Base-by-base conservation (phyloP, 75 land plant species). In the Isoetes taiwanensis region DNA sequence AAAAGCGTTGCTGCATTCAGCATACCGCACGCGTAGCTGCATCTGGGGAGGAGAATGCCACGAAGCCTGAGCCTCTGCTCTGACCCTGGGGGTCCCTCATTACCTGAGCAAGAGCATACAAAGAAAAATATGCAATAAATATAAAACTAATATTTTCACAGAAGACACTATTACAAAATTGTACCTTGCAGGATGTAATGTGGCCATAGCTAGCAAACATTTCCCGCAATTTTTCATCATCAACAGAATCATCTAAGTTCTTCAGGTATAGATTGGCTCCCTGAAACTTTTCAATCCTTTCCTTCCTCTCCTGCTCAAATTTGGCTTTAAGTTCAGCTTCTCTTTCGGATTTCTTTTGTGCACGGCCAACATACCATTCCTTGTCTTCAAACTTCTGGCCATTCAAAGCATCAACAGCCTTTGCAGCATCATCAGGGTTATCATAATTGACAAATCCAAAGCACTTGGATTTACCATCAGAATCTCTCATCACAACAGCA, bases 401-500 rank as follows among this genome's bases (percentile, higher is more conserved):
- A 74, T 88, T 85, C 30, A 88, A 55, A 30, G 58, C 65, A 10
- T 76, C 82, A 71, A 84, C 95, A 25, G 90, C 82, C 33, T 67
- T 71, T 21, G 82, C 86, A 46, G 95, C 95, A 74, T 78, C 95
- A 38, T 88, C 95, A 34, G 95, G 61, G 62, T 74, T 71, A 42
- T 88, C 90, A 74, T 81, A 88, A 61, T 88, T 88, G 1, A 88
- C 85, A 76, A 88, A 88, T 0, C 95, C 95, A 72, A 86, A 86
- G 54, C 84, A 72, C 63, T 78, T 86, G 0, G 93, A 86, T 50
- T 77, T 80, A 24, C 93, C 95, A 43, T 85, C 81, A 0, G 37
- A 75, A 58, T 88, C 90, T 64, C 75, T 85, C 95, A 88, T 88
- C 43, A 88, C 85, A 6, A 88, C 90, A 1, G 66, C 80, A 67